Evolutionary conservation across 2,329 filamentous ascomycete genomes (phyloP), one percentile per base, ranked within the genome.

Genomic region (Nannizziopsis barbatae): DNA sequence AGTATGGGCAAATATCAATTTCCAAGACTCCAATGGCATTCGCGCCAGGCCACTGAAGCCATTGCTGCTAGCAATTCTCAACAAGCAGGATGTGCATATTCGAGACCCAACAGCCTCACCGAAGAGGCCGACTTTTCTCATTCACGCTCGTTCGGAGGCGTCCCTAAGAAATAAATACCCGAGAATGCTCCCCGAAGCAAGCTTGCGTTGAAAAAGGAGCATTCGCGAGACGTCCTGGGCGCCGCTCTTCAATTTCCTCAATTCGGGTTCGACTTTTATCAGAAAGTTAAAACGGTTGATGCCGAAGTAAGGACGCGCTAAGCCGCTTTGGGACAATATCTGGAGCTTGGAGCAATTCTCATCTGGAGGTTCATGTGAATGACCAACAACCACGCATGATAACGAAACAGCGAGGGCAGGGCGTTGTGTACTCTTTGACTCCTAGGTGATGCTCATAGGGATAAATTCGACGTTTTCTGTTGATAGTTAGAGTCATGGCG

Each of bases 401-500:
- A 27, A 4, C 22, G 22, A 7, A 27, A n/a, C 7, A 4, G 22
- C 22, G 22, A 27, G 22, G 7, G 7, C 22, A 27, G 7, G 22
- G 22, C 22, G 7, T 27, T 7, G 7, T 27, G 4, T 27, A 27
- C 7, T 4, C 3, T 7, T 7, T 27, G 22, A 27, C 22, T 27
- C 22, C 3, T 7, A 47, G 38, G 45, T 31, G 45, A 47, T 47
- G 45, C 38, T 15, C n/a, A 6, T 22, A 15, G 30, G 30, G 9
- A 30, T 2, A 27, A 12, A 36, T n/a, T 7, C 17, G 2, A 12
- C 8, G 18, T 17, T 12, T 17, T 17, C 12, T 15, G 2, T 37
- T 39, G 12, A 18, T 2, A 33, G 10, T 9, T 27, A 48, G 11
- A 33, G 22, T 38, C 22, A 49, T 49, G 60, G 89, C 89, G 59